Evolutionary conservation across 768 basidiomycete species (phyloP).

Genomic region (Scleroderma citrinum): DNA sequence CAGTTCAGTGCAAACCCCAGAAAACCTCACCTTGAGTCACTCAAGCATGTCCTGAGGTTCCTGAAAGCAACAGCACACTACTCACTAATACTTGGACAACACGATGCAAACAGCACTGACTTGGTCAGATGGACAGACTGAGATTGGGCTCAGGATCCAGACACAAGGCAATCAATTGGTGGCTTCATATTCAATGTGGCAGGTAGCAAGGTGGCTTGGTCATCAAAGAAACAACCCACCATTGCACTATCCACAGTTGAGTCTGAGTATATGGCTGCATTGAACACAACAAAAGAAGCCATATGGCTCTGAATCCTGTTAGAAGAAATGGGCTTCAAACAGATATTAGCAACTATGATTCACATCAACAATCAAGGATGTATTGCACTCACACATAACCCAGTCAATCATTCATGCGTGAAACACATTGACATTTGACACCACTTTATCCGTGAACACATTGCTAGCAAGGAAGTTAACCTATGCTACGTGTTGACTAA

Average conservation of each 20-base stretch:
- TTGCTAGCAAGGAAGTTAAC: slow-evolving; percentile 8
- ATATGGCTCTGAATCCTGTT: not conserved
- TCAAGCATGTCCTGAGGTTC: not conserved
- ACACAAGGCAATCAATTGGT: slow-evolving; percentile 17
- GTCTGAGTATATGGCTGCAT: slow-evolving; percentile 16
- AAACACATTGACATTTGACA: slow-evolving; percentile 10
- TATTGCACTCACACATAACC: not conserved
- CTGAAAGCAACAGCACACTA: not conserved
- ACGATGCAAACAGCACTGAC: not conserved
- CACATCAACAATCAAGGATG: not conserved
- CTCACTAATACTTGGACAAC: not conserved
- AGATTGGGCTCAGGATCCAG: slow-evolving; percentile 23
- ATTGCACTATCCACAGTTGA: slow-evolving; percentile 36
- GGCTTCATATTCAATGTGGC: slow-evolving; percentile 19
- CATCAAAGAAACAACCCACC: slow-evolving; percentile 33
- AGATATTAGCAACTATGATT: not conserved
- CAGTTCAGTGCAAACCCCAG: not conserved
- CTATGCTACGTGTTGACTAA: slow-evolving; percentile 15
- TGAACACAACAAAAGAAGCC: too few species aligned
- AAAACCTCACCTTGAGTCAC: not conserved
- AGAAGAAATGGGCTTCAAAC: not conserved
- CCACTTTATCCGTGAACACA: slow-evolving; percentile 14
- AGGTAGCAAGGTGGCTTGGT: slow-evolving; percentile 15
- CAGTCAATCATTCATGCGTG: not conserved
- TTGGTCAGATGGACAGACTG: not conserved